A percentile compares a stretch with the other conserved stretches of the same genome.
These are phyloP conservation scores for Colletotrichum tabaci DNA, from an alignment of 2,329 filamentous ascomycete genomes.

Conservation along the genomic window DNA sequence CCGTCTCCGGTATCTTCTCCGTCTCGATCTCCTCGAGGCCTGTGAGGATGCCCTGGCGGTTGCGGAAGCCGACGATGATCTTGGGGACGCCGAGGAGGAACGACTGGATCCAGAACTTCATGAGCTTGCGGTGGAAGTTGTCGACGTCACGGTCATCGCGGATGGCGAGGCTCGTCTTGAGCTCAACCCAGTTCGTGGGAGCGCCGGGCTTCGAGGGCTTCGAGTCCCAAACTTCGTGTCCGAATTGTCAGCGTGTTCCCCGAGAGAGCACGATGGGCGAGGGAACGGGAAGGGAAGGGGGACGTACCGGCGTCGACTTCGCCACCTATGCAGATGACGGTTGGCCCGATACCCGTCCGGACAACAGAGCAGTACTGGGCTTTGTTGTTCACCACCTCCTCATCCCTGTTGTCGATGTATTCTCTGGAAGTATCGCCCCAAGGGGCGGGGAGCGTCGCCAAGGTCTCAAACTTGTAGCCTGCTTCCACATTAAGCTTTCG, in stretches of 20 bases:
- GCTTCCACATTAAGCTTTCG: slow-evolving; percentile 8
- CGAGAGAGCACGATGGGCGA: slow-evolving; percentile 7
- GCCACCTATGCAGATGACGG: slow-evolving; percentile 84
- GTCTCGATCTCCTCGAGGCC: slow-evolving; percentile 86
- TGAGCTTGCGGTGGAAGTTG: slow-evolving; percentile 89
- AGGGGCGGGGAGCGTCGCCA: slow-evolving; percentile 81
- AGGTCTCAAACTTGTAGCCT: slow-evolving; percentile 97
- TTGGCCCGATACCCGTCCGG: slow-evolving; percentile 85
- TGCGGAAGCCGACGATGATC: slow-evolving; percentile 91
- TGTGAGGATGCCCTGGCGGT: slow-evolving; percentile 78
- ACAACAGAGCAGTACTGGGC: slow-evolving; percentile 97
- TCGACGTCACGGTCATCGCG: slow-evolving; percentile 76
- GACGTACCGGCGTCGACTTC: slow-evolving; percentile 89
- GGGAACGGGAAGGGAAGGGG: slow-evolving; percentile 12
- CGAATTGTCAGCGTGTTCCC: slow-evolving; percentile 24
- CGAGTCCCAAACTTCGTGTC: slow-evolving; percentile 78
- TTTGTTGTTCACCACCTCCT: slow-evolving; percentile 85
- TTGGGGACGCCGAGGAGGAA: slow-evolving; percentile 94
- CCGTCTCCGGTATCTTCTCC: slow-evolving; percentile 81
- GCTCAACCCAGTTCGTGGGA: slow-evolving; percentile 92
- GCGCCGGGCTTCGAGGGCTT: slow-evolving; percentile 77
- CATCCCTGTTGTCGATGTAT: slow-evolving; percentile 82
- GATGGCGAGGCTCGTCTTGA: slow-evolving; percentile 90
- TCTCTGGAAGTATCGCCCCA: slow-evolving; percentile 82
- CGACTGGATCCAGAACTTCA: slow-evolving; percentile 97